Evolutionary conservation across 2,329 filamentous ascomycete species (phyloP), one percentile per base, ranked within the genome.

Genomic region (Tolypocladium tundrense): DNA sequence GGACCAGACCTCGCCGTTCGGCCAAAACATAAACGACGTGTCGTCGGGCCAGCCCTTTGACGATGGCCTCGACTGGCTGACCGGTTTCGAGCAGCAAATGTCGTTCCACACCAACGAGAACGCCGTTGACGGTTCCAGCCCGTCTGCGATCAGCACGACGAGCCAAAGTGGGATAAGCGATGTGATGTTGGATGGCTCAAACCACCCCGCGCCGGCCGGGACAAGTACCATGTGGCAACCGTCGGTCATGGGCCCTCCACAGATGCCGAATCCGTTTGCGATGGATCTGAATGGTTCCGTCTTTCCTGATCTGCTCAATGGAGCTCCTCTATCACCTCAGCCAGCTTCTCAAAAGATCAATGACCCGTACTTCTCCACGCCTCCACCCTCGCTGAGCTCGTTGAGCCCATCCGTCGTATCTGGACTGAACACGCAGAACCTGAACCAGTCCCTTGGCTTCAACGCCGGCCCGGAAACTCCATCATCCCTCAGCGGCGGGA

Each of bases 111-210:
- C 78, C 57, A 88, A 88, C 66, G 91, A 96, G 65, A 88, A 86
- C 63, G 91, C 90, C 35, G 83, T 97, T 57, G 93, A 96, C 66
- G 91, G 89, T 59, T 97, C 94, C 13, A 97, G 94, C 16, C 94
- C 94, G 19, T 97, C 94, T 10, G 91, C 91, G 53, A 93, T 97
- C 71, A 97, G 93, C 76, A 96, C 90, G 50, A 90, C 90, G 59
- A 97, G 92, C 73, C 92, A 95, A 68, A 93, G 89, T 70, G 90
- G 88, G 55, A 89, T 92, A 71, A 95, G 90, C 73, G 94, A 97
- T 70, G 85, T 91, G 60, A 91, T 96, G 87, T 79, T 94, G 59
- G 91, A 97, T 72, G 90, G 90, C 60, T 84, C 84, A 42, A 88
- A 86, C 70, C 85, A 87, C 63, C 79, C 81, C 45, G 77, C 80